These are phyloP conservation scores for Cryptococcus deneoformans DNA, from an alignment of 1,284 basidiomycete genomes.

Conservation along the genomic window DNA sequence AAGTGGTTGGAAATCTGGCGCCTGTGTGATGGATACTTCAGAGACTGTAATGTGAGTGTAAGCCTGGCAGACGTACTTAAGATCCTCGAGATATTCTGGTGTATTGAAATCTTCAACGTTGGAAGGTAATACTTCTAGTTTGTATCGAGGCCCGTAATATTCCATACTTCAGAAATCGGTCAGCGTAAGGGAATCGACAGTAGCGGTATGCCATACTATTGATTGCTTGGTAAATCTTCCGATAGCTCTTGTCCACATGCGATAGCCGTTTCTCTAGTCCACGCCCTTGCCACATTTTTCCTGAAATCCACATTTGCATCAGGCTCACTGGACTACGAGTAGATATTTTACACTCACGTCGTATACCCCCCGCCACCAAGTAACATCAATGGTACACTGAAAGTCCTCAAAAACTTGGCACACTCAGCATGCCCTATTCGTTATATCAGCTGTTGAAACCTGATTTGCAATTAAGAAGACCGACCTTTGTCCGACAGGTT, in stretches of 20 bases:
- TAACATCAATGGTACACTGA: conserved; percentile 83
- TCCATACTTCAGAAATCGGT: conserved; percentile 60
- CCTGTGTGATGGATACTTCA: conserved; percentile 45
- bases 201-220: conserved; percentile 56
- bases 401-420: conserved; percentile 77
- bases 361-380: conserved; percentile 97
- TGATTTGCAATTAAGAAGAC: conserved; percentile 6
- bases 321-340: not conserved
- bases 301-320: conserved; percentile 11
- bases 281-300: conserved; percentile 90
- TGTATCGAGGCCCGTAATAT: conserved; percentile 94
- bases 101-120: conserved; percentile 95
- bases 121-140: conserved; percentile 83
- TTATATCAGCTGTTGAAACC: conserved; percentile 3
- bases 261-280: conserved; percentile 96
- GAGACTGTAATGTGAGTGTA: not conserved
- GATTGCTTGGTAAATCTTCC: conserved; percentile 85
- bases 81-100: conserved; percentile 76
- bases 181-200: not conserved
- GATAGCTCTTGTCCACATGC: conserved; percentile 83
- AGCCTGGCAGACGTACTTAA: conserved; percentile 51
- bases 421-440: conserved; percentile 73
- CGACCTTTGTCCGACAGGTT: conserved; percentile 85
- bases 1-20: conserved; percentile 73
- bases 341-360: conserved; percentile 26